phyloP scores from a whole-genome alignment of 2,329 filamentous ascomycete genomes.

The Colletotrichum abscissum region DNA sequence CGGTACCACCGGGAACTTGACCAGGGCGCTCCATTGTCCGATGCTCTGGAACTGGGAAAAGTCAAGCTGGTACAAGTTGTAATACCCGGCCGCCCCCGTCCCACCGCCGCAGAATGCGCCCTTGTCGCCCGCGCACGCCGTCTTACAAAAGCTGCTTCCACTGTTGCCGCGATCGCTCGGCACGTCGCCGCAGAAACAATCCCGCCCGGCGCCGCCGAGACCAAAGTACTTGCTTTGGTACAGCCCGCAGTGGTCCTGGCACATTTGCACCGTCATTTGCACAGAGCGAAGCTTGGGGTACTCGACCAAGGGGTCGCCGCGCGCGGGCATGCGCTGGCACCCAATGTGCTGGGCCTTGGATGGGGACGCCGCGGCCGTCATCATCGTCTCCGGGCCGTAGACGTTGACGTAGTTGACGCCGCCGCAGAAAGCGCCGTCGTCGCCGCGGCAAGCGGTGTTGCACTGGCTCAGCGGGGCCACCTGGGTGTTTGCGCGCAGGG shows the following conservation, averaged over 20 bases:
- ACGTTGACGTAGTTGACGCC: constrained; percentile 39
- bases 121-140: neutral
- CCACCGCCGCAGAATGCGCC: neutral
- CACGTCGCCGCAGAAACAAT: neutral
- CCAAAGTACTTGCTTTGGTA: neutral
- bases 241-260: neutral
- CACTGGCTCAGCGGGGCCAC: neutral
- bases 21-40: constrained; percentile 47
- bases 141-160: neutral
- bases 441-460: neutral
- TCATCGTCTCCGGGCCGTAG: constrained; percentile 37
- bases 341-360: neutral
- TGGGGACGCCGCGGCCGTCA: neutral
- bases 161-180: neutral
- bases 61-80: neutral
- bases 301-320: neutral
- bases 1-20: constrained; percentile 50
- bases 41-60: constrained; percentile 18
- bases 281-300: neutral
- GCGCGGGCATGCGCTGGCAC: neutral
- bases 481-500: neutral
- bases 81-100: neutral
- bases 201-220: neutral
- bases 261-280: neutral
- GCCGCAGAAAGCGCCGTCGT: neutral